Evolutionary conservation across 2,329 filamentous ascomycete species (phyloP).

Genomic region (Clarireedia monteithiana): DNA sequence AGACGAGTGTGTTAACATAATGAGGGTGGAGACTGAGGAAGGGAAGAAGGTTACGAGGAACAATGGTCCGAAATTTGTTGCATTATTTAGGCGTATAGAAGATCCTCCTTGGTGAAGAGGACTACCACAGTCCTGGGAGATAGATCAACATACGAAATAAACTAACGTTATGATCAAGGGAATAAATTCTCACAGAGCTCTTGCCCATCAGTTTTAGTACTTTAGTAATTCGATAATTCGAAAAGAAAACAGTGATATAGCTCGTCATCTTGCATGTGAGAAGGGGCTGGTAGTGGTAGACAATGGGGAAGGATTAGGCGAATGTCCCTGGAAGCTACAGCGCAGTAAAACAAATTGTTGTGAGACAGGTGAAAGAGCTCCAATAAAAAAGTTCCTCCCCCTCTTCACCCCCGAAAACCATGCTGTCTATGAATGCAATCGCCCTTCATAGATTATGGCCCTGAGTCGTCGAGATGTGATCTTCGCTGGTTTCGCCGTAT

Average conservation of each 20-base stretch:
- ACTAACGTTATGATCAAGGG: neutral
- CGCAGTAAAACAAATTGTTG: neutral
- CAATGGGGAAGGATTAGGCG: conserved; percentile 14
- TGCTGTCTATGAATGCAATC: conserved; percentile 24
- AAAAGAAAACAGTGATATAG: neutral
- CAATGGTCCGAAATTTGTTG: conserved; percentile 83
- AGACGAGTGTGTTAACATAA: conserved; percentile 65
- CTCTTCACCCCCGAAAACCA: conserved; percentile 12
- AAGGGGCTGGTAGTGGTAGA: neutral
- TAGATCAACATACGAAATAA: neutral
- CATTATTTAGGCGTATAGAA: conserved; percentile 72
- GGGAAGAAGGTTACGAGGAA: conserved; percentile 94
- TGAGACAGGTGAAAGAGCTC: conserved; percentile 10
- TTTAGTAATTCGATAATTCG: neutral
- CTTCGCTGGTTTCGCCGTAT: conserved; percentile 58
- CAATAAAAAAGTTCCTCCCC: conserved; percentile 12
- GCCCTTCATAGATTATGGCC: conserved; percentile 45
- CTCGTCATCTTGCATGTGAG: conserved; percentile 2
- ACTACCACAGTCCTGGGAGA: too few species aligned
- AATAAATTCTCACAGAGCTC: neutral
- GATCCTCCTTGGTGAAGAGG: conserved; percentile 37
- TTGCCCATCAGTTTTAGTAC: too few species aligned
- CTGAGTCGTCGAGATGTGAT: conserved; percentile 66
- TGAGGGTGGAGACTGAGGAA: conserved; percentile 86
- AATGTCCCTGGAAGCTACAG: conserved; percentile 9